Evolutionary conservation across 1,139 yeast genomes (phyloP), one percentile per base, ranked within the genome.

Genomic region (Dujonia santamariae): DNA sequence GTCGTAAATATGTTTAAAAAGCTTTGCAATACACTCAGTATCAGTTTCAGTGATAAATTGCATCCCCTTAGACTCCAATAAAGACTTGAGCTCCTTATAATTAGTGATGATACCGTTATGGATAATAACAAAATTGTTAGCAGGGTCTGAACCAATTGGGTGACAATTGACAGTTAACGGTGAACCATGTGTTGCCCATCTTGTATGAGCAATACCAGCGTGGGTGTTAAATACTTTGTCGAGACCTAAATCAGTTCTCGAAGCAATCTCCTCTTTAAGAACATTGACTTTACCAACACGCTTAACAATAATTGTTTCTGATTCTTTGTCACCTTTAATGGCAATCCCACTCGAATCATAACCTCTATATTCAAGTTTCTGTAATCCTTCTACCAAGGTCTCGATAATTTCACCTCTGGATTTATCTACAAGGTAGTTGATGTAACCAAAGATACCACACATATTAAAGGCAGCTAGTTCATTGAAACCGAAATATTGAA

Each of bases 141-240:
- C 61, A 11, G 75, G 73, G 58, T 87, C 98, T 0, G 96, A 86
- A 48, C 92, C 72, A 58, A 90, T 97, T 34, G 98, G 98, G 59
- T 92, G 98, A 59, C 97, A 90, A 70, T 92, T 92, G 44, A 65
- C 56, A 40, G 74, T 78, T 49, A 78, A 78, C 37, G 97, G 97
- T 52, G 81, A 85, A 61, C 98, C 98, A 63, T 92, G 98, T 30
- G 98, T 92, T 30, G 98, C 98, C 98, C 98, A 92, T 71, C 98
- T 83, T n/a, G 98, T 92, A 63, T 92, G 98, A 26, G 98, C 97
- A 59, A 92, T 92, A 56, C 96, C 97, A 40, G 81, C 92, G 57
- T 92, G 97, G 59, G 83, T 80, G 50, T 79, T 83, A 53, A 86
- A 87, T 17, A 78, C 72, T 37, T 75, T 77, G 54, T 82, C 75